phyloP scores from a whole-genome alignment of 345 rosid species.

The Mangifera indica region DNA sequence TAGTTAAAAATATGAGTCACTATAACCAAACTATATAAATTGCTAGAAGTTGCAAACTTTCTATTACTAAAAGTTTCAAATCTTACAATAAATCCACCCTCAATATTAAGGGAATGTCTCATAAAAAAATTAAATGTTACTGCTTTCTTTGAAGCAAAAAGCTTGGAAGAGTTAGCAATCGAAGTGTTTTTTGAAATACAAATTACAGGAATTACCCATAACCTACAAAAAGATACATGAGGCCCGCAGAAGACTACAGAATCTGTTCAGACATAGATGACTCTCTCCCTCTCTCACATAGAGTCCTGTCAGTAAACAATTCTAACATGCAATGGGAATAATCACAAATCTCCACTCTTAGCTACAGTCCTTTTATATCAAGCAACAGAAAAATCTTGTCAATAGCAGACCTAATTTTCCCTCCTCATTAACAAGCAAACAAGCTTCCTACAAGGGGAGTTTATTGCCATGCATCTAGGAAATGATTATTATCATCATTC shows the following conservation, averaged over 20 bases:
- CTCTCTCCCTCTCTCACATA: background rate
- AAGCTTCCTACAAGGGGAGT: conserved; percentile 16
- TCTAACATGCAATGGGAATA: conserved; percentile 12
- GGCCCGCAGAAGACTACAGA: conserved; percentile 1
- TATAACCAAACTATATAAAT: conserved; percentile 20
- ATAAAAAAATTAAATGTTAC: background rate
- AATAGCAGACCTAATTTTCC: conserved; percentile 5
- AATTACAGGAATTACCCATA: conserved; percentile 17
- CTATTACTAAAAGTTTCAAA: conserved; percentile 6
- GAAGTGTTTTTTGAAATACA: conserved; percentile 16
- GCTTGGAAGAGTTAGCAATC: conserved; percentile 14
- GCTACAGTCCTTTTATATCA: conserved; percentile 15
- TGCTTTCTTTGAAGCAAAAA: conserved; percentile 6
- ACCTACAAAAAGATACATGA: conserved; percentile 19
- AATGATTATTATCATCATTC: conserved; percentile 14
- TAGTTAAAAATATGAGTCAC: conserved; percentile 2
- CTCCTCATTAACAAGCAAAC: background rate
- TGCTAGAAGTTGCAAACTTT: conserved; percentile 19
- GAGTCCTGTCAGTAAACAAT: conserved; percentile 6
- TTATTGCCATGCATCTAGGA: conserved; percentile 19
- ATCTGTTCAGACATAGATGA: conserved; percentile 17
- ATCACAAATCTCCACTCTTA: conserved; percentile 16
- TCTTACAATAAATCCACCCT: conserved; percentile 16
- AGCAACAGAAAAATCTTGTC: conserved; percentile 15
- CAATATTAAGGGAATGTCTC: conserved; percentile 4